These are phyloP conservation scores for Pisolithus marmoratus DNA, from an alignment of 768 basidiomycete species.

Conservation along the genomic window DNA sequence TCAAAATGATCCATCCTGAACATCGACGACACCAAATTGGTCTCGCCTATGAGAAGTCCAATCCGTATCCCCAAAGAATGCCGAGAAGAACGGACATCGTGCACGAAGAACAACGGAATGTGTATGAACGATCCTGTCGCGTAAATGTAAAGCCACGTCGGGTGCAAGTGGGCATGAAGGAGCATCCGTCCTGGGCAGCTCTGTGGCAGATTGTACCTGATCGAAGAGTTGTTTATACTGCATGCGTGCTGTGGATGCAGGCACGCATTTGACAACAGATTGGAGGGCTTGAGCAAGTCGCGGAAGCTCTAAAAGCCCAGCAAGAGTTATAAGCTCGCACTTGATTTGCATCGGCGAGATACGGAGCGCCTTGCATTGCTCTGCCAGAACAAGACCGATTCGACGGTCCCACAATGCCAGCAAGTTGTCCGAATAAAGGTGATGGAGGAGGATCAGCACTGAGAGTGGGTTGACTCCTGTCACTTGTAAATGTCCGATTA, in stretches of 20 bases:
- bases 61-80: constrained; percentile 74
- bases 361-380: constrained; percentile 33
- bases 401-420: constrained; percentile 82
- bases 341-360: constrained; percentile 47
- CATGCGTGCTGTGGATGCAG: constrained; percentile 39
- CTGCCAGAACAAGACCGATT: constrained; percentile 40
- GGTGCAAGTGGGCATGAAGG: constrained; percentile 34
- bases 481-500: constrained; percentile 27
- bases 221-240: constrained; percentile 51
- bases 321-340: constrained; percentile 54
- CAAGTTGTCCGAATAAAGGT: constrained; percentile 84
- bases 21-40: constrained; percentile 44
- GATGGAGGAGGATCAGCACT: constrained; percentile 70
- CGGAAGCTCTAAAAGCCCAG: constrained; percentile 53
- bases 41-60: constrained; percentile 72
- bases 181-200: constrained; percentile 3
- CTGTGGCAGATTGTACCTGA: constrained; percentile 9
- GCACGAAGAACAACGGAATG: constrained; percentile 79
- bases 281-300: constrained; percentile 51
- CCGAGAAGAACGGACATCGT: constrained; percentile 76
- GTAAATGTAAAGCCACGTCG: constrained; percentile 69
- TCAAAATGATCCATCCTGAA: constrained; percentile 69
- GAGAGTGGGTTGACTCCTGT: constrained; percentile 58
- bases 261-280: constrained; percentile 52
- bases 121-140: constrained; percentile 56